Percentiles rank a stretch among this genome's conserved stretches.
phyloP scores from a whole-genome alignment of 176 grass and related monocot genomes.

The Oropetium thomaeum region DNA sequence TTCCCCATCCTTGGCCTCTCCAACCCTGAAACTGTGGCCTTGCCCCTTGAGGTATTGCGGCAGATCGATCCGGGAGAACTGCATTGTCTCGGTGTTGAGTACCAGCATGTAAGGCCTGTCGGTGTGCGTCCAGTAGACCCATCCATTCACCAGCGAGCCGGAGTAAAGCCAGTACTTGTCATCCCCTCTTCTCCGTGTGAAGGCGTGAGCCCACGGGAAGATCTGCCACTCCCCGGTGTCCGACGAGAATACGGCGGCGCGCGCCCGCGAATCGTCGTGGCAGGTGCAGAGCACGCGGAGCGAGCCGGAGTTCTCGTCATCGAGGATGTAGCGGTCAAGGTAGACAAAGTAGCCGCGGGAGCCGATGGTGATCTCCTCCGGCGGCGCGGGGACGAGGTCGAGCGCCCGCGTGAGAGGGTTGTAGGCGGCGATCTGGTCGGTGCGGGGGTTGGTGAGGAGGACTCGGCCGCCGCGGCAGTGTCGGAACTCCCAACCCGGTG shows the following conservation, averaged over 20 bases:
- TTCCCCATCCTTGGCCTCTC: constrained; percentile 7
- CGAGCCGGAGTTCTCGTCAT: neutral
- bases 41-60: neutral
- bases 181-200: neutral
- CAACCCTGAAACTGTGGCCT: neutral
- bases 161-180: neutral
- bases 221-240: neutral
- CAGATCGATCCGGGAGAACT: neutral
- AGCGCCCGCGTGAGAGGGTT: neutral
- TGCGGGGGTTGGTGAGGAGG: neutral
- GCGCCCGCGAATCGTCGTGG: neutral
- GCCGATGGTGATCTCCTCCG: neutral
- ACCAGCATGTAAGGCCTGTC: neutral
- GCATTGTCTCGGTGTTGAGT: neutral
- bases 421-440: neutral
- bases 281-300: neutral
- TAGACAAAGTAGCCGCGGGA: neutral
- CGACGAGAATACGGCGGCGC: neutral
- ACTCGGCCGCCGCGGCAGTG: neutral
- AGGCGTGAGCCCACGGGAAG: neutral
- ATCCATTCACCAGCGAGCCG: neutral
- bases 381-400: neutral
- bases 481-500: neutral
- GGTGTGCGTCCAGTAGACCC: neutral
- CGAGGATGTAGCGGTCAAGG: neutral